These are phyloP conservation scores for Pseudopyricularia cyperi DNA, from an alignment of 2,329 filamentous ascomycete genomes.

Conservation along the genomic window DNA sequence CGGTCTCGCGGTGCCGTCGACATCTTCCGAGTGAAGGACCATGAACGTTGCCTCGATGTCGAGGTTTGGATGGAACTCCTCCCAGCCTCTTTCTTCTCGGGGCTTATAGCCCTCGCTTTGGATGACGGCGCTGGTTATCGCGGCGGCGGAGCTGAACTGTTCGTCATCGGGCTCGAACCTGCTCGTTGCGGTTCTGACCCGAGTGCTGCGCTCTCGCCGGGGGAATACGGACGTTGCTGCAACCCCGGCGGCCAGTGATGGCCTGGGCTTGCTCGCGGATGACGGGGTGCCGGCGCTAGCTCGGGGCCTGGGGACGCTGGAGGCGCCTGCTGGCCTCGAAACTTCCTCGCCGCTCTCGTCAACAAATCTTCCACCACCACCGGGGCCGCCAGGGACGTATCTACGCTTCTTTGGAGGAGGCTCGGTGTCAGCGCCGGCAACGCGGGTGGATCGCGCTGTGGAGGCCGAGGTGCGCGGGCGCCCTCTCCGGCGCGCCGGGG, in stretches of 20 bases:
- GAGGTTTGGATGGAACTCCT: slow-evolving; percentile 92
- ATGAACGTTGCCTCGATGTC: slow-evolving; percentile 75
- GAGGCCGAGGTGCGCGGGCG: slow-evolving; percentile 22
- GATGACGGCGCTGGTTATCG: slow-evolving; percentile 73
- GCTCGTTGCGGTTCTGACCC: slow-evolving; percentile 39
- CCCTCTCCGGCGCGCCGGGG: slow-evolving; percentile 31
- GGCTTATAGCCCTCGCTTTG: slow-evolving; percentile 96
- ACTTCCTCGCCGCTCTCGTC: slow-evolving; percentile 56
- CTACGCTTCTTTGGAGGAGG: slow-evolving; percentile 57
- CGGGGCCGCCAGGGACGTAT: slow-evolving; percentile 79
- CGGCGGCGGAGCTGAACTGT: slow-evolving; percentile 76
- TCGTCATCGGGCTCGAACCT: slow-evolving; percentile 43
- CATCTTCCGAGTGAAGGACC: slow-evolving; percentile 69
- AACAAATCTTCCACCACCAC: slow-evolving; percentile 73
- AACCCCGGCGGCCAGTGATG: slow-evolving; percentile 26
- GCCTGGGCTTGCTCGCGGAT: slow-evolving; percentile 7
- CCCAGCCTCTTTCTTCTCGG: slow-evolving; percentile 90
- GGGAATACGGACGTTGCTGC: slow-evolving; percentile 32
- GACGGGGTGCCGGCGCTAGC: slow-evolving; percentile 20
- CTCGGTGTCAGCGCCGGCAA: slow-evolving; percentile 31
- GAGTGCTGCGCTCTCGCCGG: slow-evolving; percentile 43
- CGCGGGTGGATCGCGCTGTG: slow-evolving; percentile 20
- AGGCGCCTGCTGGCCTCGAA: slow-evolving; percentile 26
- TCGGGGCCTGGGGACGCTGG: slow-evolving; percentile 37
- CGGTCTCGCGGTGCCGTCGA: slow-evolving; percentile 58